A percentile compares a stretch with the other conserved stretches of the same genome.
phyloP scores from a whole-genome alignment of 2,329 filamentous ascomycete genomes.

The Rhinocladiella similis region DNA sequence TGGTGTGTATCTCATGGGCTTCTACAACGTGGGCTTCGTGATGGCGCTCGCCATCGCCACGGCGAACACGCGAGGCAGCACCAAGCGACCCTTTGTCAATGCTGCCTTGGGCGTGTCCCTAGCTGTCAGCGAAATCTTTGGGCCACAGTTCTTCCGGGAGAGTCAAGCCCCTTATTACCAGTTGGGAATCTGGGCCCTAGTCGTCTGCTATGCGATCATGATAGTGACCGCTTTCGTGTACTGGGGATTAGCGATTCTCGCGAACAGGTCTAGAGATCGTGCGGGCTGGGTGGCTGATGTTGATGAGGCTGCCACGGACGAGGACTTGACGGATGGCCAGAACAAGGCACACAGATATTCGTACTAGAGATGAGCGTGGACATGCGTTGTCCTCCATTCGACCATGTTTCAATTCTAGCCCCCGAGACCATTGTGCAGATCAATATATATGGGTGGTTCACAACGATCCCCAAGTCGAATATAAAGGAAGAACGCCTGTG shows the following conservation, averaged over 20 bases:
- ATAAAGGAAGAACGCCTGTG: too few species aligned
- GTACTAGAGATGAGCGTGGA: neutral
- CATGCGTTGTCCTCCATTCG: too few species aligned
- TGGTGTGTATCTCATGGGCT: constrained; percentile 10
- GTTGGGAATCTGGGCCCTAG: constrained; percentile 5
- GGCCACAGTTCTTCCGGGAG: constrained; percentile 5
- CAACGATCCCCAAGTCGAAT: too few species aligned
- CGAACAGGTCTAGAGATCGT: neutral
- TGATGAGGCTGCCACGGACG: neutral
- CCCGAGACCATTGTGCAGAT: too few species aligned
- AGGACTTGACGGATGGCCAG: constrained; percentile 7
- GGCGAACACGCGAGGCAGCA: constrained; percentile 3
- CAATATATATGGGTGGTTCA: too few species aligned
- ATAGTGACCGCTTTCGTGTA: neutral
- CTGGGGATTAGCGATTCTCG: neutral
- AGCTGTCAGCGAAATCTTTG: constrained; percentile 4
- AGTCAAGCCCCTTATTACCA: constrained; percentile 5
- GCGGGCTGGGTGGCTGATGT: neutral
- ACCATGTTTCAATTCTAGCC: too few species aligned
- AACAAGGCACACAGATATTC: constrained; percentile 6
- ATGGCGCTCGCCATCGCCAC: constrained; percentile 3
- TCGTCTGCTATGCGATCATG: constrained; percentile 4
- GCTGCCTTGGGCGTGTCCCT: neutral
- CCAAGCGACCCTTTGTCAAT: constrained; percentile 7
- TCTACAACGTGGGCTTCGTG: constrained; percentile 6